Base-by-base conservation (phyloP, 2,329 filamentous ascomycete species). In the Fusarium nanum region DNA sequence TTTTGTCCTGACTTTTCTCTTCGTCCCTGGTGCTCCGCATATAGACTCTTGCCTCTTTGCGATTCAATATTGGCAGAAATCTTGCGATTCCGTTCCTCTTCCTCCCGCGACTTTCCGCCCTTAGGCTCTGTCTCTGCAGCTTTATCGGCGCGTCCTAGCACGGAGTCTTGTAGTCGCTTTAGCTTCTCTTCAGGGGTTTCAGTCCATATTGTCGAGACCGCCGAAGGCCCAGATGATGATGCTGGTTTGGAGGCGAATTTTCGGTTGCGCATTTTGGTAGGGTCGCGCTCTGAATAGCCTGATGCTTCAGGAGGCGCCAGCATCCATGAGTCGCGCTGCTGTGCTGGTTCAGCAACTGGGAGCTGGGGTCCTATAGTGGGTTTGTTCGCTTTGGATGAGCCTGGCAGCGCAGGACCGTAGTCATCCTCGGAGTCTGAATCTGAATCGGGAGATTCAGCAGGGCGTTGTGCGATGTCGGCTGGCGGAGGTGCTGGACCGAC, bases 161-260 rank as follows among this genome's bases (percentile, higher is more conserved):
- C 92, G 56, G 96, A 89, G 77, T 97, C 90, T 73, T 92, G 90
- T 23, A 98, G 81, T 41, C 93, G 87, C 79, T 91, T 90, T 61
- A 92, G 88, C 79, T 97, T 97, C 80, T 98, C 88, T 77, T 95
- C 92, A 0, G 93, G 92, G 11, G 93, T 97, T 79, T 98, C 95
- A 1, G 93, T 94, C 95, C 95, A 98, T 45, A 95, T 89, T 23
- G 88, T 89, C 76, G 88, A 87, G 47, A 93, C 85, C 7, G 78
- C 79, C 12, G 75, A 67, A 12, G 71, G 72, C 12, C 73, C 66
- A 1, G 78, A 74, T 6, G 78, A 76, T 5, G 81, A 78, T 16
- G 82, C 78, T 14, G 82, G 82, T 6, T 87, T 86, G 40, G 91
- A 92, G 54, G 93, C 90, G 83, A 98, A 98, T 71, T 93, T 94